Base-by-base conservation (phyloP, 768 basidiomycete genomes). In the Fomitopsis serialis region DNA sequence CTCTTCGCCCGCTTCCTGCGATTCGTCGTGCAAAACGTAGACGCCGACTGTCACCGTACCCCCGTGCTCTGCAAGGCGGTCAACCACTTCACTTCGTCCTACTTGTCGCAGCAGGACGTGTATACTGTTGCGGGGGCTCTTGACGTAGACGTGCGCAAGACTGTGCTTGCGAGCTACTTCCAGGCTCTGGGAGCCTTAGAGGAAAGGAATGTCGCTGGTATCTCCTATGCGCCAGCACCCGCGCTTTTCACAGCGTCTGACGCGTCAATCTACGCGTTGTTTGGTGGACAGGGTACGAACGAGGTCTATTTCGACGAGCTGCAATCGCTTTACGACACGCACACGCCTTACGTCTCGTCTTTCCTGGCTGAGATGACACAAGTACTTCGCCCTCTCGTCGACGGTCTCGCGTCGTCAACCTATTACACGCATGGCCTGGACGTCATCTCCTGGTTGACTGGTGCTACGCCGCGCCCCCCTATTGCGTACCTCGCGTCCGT, bases 271-370 rank as follows among this genome's bases (percentile, higher is more conserved):
- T 98, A 89, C 71, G 96, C 92, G 48, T 75, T 99, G 37, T 99
- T 99, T 66, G 96, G 96, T 48, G 97, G 97, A 13, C 97, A 99
- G 71, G 97, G 97, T 54, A 92, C 89, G 54, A 98, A 98, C 70
- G 97, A 98, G 66, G 89, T 96, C 55, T 99, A 98, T 74, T 93
- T 98, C 68, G 91, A 96, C 68, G 97, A 98, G 69, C 79, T 99
- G 19, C 90, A 96, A 73, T 74, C 77, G 47, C 84, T 98, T 48
- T 94, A 90, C 71, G 88, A 97, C 71, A 89, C 82, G 56, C 98
- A 99, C 78, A 82, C 77, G 58, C 87, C 94, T 11, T 96, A 92
- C 65, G 84, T 98, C 58, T 73, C 78, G 15, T 69, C 85, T 17
- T 85, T 93, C 75, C 70, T 97, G 57, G 63, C 74, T 25, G 74